Evolutionary conservation across 1,284 basidiomycete species (phyloP).

Genomic region (Porogramme epimiltina): DNA sequence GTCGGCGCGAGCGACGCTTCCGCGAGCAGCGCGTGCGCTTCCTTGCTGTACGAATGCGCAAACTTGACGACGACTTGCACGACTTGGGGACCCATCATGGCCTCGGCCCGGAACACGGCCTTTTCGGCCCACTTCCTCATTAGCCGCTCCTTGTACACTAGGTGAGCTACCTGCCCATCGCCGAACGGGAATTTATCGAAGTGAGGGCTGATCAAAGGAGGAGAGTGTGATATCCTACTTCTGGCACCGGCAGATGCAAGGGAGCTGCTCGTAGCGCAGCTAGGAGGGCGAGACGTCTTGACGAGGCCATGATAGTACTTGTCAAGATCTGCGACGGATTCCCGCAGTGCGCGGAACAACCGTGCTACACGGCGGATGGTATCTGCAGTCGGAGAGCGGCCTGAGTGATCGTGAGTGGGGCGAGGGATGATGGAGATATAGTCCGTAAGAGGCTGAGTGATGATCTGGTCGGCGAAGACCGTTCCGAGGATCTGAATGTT

Average conservation of each 20-base stretch:
- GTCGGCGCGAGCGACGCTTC: background rate
- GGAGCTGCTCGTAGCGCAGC: no score
- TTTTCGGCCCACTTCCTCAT: background rate
- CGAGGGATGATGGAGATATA: background rate
- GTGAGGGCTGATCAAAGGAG: background rate
- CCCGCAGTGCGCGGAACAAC: background rate
- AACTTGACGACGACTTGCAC: background rate
- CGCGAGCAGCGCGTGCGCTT: background rate
- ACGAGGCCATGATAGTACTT: background rate
- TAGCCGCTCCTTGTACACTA: background rate
- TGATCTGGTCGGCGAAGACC: background rate
- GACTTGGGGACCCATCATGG: background rate
- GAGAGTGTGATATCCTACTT: background rate
- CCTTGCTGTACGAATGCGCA: background rate
- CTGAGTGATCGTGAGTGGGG: background rate
- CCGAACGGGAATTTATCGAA: background rate
- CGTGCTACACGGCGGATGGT: background rate
- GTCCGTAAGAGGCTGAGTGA: background rate
- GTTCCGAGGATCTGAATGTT: background rate
- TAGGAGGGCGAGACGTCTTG: no score
- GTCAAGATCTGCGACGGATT: background rate
- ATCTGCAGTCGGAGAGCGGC: background rate
- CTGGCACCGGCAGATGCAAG: no score
- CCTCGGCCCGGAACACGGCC: background rate
- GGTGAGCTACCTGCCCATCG: background rate